phyloP scores from a whole-genome alignment of 352 stramenopile species.

The Thalassiosira mediterranea region DNA sequence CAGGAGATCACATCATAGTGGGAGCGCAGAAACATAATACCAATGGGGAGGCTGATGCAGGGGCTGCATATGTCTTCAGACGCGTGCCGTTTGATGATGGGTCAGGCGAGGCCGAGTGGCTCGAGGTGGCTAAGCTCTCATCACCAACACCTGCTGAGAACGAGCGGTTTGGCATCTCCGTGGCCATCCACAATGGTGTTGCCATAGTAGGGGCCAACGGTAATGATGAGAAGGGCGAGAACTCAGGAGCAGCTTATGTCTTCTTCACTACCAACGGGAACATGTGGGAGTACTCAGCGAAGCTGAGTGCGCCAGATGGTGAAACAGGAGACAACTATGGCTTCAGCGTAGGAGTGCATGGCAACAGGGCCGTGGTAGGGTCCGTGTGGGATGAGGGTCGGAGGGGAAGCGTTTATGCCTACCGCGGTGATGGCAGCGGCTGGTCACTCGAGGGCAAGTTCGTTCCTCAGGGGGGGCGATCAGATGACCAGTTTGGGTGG shows the following conservation, averaged over 20 bases:
- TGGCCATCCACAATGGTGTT: constrained; percentile 18
- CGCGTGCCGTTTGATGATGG: too few species aligned
- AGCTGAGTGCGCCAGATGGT: constrained; percentile 30
- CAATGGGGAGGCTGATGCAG: constrained; percentile 9
- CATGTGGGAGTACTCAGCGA: constrained; percentile 21
- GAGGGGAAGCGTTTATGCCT: constrained; percentile 31
- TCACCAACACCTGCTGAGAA: constrained; percentile 21
- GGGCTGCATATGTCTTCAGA: constrained; percentile 30
- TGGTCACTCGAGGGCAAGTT: constrained; percentile 40
- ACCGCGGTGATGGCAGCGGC: constrained; percentile 6
- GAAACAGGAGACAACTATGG: constrained; percentile 37
- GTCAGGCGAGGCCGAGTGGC: too few species aligned
- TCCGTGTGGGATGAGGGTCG: constrained; percentile 35
- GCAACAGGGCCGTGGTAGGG: constrained; percentile 37
- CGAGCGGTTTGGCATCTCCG: constrained; percentile 35
- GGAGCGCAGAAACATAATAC: constrained; percentile 20
- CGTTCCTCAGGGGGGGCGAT: constrained; percentile 13
- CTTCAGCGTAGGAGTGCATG: constrained; percentile 25
- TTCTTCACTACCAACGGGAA: constrained; percentile 32
- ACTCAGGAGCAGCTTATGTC: constrained; percentile 34
- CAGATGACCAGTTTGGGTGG: constrained; percentile 43
- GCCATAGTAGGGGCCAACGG: constrained; percentile 37
- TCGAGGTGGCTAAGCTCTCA: constrained; percentile 22
- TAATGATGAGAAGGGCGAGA: constrained; percentile 35
- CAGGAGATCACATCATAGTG: constrained; percentile 35